Base-by-base conservation (phyloP, 768 basidiomycete species). In the Trametopsis cervina region DNA sequence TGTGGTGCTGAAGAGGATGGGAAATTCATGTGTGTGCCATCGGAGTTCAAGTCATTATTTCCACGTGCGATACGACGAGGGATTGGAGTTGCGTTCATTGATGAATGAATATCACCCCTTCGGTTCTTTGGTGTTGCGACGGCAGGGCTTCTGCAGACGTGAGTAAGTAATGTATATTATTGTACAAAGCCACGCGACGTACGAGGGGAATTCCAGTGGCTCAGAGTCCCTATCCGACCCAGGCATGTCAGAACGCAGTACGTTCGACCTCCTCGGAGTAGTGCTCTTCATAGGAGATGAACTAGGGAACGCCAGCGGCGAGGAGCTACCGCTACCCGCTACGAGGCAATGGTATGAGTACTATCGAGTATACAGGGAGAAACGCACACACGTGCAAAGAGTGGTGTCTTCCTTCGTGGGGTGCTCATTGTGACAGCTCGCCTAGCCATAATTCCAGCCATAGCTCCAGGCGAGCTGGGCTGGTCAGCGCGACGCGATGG, bases 91-190 rank as follows among this genome's bases (percentile, higher is more conserved):
- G 86, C 52, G 49, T 77, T 68, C 40, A 83, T 64, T 11, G 89
- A 85, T 4, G 92, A 92, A 61, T 94, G 91, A 33, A 96, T 94
- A 57, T 96, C 93, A 3, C 93, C 92, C 27, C 93, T 79, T 26
- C 82, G 75, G 56, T 85, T 85, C 60, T 75, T 80, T 12, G 80
- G 88, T 0, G 88, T 87, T 57, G 63, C 64, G 24, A 62, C 60
- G 4, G 68, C 61, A 13, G 81, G 81, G 54, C 75, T 81, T 64
- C 80, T 82, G 54, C 17, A 38, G 33, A 25, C 20, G 11, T 3
- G 27, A 15, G 1, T 48, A 50, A 29, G 1, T 10, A 12, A 26
- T 35, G 25, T 24, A 22, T 33, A 5, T 11, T 15, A 33, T 15
- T 21, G 13, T 12, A 49, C 23, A 33, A 22, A 42, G 22, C 24